Conservation (phyloP, 1,284 basidiomycete species). For the Schizophyllum amplum region DNA sequence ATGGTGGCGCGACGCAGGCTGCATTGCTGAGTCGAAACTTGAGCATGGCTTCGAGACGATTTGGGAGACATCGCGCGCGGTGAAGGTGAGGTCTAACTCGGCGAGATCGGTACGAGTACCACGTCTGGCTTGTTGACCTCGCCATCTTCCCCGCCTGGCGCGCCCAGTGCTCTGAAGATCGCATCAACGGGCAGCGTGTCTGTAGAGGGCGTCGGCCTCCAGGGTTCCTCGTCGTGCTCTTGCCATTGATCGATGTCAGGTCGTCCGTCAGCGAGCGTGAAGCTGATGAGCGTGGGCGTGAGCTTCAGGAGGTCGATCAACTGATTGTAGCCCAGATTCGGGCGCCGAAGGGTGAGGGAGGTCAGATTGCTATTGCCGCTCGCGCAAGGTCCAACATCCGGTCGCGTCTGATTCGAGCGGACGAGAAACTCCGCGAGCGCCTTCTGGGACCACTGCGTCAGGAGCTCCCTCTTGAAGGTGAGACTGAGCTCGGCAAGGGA, state of each 20-base stretch:
- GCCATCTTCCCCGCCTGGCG: no score
- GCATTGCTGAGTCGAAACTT: not conserved
- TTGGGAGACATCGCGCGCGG: not conserved
- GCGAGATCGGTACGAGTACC: not conserved
- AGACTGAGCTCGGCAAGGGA: not conserved
- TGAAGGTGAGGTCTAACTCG: not conserved
- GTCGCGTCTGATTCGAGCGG: no score
- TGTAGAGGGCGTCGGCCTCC: no score
- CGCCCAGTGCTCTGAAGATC: no score
- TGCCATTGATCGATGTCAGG: not conserved
- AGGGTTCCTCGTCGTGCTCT: not conserved
- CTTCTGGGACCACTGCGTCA: not conserved
- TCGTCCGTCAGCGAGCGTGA: not conserved
- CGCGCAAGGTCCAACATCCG: no score
- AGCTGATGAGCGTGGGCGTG: not conserved
- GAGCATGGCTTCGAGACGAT: not conserved
- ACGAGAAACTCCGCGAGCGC: not conserved
- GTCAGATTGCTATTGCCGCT: no score
- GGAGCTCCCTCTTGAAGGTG: not conserved
- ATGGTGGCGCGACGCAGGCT: not conserved
- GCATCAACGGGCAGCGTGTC: no score
- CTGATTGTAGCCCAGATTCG: not conserved
- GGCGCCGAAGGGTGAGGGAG: not conserved
- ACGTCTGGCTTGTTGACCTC: no score
- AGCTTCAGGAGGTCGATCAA: not conserved